phyloP scores from a whole-genome alignment of 345 rosid species.

The Raphanus sativus region DNA sequence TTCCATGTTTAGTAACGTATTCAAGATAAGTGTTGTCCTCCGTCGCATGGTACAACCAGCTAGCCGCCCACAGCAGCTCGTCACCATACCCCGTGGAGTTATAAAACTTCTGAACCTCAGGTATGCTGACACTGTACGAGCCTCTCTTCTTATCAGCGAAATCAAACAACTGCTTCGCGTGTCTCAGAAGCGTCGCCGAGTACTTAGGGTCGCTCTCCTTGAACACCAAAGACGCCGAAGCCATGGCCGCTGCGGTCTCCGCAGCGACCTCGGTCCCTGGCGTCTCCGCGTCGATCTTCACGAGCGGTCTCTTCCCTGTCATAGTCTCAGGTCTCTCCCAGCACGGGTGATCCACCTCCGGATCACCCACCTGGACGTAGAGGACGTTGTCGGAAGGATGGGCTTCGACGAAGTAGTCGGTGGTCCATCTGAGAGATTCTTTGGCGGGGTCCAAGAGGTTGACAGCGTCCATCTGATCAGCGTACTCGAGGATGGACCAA shows the following conservation, averaged over 20 bases:
- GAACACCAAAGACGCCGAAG: conserved; percentile 91
- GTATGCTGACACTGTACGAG: conserved; percentile 67
- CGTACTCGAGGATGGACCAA: conserved; percentile 96
- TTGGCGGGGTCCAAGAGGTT: conserved; percentile 60
- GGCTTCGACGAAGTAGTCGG: conserved; percentile 81
- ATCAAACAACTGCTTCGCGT: conserved; percentile 75
- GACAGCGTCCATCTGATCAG: conserved; percentile 77
- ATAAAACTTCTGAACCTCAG: conserved; percentile 62
- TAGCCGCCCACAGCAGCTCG: conserved; percentile 94
- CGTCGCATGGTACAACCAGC: conserved; percentile 94
- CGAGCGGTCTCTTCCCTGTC: conserved; percentile 74
- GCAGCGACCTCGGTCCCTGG: conserved; percentile 98
- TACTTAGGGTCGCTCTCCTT: conserved; percentile 57
- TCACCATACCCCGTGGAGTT: conserved; percentile 94
- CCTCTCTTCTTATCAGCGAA: conserved; percentile 73
- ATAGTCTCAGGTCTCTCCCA: conserved; percentile 94
- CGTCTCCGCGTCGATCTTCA: conserved; percentile 56
- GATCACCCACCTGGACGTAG: conserved; percentile 93
- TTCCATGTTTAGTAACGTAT: conserved; percentile 66
- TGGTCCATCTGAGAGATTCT: conserved; percentile 81
- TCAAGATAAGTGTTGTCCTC: conserved; percentile 72
- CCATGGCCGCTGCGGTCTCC: conserved; percentile 98
- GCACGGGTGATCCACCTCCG: conserved; percentile 70
- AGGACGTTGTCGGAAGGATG: conserved; percentile 72
- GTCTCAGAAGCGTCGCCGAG: conserved; percentile 73